Percentiles rank a stretch among this genome's conserved stretches.
Conservation (phyloP, 164 flowering plant species). For the Vitis riparia region DNA sequence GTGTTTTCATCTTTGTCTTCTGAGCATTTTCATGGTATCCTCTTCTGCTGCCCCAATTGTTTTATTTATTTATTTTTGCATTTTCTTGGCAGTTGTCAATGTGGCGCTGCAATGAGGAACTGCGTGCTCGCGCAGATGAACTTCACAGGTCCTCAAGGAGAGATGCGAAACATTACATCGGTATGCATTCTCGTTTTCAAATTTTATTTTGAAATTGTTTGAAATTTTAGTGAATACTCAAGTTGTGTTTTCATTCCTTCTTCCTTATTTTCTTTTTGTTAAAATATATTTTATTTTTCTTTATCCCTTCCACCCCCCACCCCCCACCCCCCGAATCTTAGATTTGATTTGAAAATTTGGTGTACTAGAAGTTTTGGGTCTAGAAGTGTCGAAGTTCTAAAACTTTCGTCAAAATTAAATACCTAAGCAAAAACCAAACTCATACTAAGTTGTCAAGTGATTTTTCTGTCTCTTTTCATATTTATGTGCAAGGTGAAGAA, state of each 20-base stretch:
- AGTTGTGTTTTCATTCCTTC: too few relatives aligned
- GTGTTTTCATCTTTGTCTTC: too few relatives aligned
- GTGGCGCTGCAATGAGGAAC: slow-evolving; percentile 68
- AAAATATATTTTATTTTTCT: too few relatives aligned
- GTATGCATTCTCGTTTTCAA: slow-evolving; percentile 23
- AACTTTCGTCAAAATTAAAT: not conserved
- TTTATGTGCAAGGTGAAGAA: too few relatives aligned
- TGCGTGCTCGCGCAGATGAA: slow-evolving; percentile 42
- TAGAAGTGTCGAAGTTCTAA: not conserved
- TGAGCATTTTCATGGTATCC: not conserved
- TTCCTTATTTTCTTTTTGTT: too few relatives aligned
- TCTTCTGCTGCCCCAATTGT: not conserved
- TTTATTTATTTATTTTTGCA: not conserved
- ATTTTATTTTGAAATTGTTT: not conserved
- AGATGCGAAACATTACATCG: slow-evolving; percentile 84
- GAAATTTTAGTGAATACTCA: too few relatives aligned
- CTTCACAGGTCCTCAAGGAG: slow-evolving; percentile 51
- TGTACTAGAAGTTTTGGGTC: not conserved
- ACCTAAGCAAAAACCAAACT: too few relatives aligned
- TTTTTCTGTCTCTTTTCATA: too few relatives aligned
- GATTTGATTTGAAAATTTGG: not conserved
- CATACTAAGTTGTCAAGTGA: not conserved
- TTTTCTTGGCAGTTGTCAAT: slow-evolving; percentile 36
- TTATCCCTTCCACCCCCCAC: accelerated
- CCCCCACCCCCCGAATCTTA: not conserved